A percentile compares a stretch with the other conserved stretches of the same genome.
phyloP scores from a whole-genome alignment of 2,329 filamentous ascomycete species.

The Trichoderma hamatum region DNA sequence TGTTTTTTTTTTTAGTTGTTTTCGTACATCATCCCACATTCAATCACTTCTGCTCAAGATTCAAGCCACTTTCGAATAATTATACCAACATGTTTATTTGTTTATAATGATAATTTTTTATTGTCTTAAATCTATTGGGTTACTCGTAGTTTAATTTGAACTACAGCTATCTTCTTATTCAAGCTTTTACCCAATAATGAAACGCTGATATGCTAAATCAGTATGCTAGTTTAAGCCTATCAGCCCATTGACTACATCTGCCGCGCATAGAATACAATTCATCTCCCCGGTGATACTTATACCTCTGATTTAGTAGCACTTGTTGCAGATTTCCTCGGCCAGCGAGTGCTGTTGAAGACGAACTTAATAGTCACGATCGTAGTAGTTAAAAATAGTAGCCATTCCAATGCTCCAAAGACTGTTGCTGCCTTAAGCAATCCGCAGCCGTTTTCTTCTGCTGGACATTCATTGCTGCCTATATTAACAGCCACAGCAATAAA shows the following conservation, averaged over 20 bases:
- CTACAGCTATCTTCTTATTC: background rate
- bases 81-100: background rate
- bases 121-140: background rate
- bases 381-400: background rate
- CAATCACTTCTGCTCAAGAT: background rate
- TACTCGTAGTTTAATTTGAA: background rate
- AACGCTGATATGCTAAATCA: background rate
- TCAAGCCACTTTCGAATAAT: background rate
- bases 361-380: background rate
- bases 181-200: background rate
- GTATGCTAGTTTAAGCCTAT: too few species aligned
- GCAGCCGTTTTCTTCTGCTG: background rate
- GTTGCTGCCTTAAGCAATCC: background rate
- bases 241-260: background rate
- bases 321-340: background rate
- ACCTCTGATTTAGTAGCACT: background rate
- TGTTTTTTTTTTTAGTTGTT: too few species aligned
- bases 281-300: background rate
- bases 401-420: background rate
- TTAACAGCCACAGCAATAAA: background rate
- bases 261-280: background rate
- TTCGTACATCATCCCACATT: background rate
- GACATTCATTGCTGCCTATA: background rate
- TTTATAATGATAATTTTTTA: background rate
- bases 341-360: background rate